phyloP scores from a whole-genome alignment of 208 protist species.

The Leishmania major region DNA sequence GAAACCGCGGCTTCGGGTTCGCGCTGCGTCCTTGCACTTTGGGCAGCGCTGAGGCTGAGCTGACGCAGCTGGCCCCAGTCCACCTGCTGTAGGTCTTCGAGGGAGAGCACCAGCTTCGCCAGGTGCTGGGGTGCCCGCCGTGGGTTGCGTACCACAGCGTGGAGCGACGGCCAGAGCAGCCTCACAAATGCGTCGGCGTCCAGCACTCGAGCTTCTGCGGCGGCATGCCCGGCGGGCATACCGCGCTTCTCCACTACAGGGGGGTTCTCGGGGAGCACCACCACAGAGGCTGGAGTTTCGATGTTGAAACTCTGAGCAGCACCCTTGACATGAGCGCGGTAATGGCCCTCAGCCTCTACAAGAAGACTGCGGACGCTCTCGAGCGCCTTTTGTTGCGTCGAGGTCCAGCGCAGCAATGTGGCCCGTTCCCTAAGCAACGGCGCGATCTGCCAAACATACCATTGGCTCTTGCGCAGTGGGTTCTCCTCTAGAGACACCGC shows the following conservation, averaged over 20 bases:
- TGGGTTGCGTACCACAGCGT: slow-evolving; percentile 32
- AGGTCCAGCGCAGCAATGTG: neutral
- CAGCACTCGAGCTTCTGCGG: slow-evolving; percentile 16
- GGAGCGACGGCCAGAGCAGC: slow-evolving; percentile 41
- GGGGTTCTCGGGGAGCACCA: slow-evolving; percentile 2
- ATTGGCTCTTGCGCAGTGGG: neutral
- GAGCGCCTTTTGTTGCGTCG: slow-evolving; percentile 4
- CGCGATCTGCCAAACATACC: slow-evolving; percentile 10
- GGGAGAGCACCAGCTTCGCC: slow-evolving; percentile 49
- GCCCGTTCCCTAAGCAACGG: slow-evolving; percentile 9
- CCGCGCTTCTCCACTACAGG: neutral
- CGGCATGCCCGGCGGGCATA: too few species aligned
- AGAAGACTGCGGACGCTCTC: slow-evolving; percentile 9
- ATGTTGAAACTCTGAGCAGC: neutral
- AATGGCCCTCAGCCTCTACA: slow-evolving; percentile 7
- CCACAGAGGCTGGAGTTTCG: neutral
- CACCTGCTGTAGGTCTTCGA: slow-evolving; percentile 58
- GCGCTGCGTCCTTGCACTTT: neutral
- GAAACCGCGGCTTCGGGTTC: neutral
- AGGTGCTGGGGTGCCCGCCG: slow-evolving; percentile 48
- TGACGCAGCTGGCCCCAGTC: slow-evolving; percentile 42
- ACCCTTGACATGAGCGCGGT: slow-evolving; percentile 9
- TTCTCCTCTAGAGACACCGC: neutral
- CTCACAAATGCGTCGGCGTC: slow-evolving; percentile 34
- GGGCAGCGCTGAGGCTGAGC: neutral